Percentiles rank a stretch among this genome's conserved stretches.
Evolutionary conservation across 2,329 filamentous ascomycete species (phyloP).

Genomic region (Penicillium sp.): DNA sequence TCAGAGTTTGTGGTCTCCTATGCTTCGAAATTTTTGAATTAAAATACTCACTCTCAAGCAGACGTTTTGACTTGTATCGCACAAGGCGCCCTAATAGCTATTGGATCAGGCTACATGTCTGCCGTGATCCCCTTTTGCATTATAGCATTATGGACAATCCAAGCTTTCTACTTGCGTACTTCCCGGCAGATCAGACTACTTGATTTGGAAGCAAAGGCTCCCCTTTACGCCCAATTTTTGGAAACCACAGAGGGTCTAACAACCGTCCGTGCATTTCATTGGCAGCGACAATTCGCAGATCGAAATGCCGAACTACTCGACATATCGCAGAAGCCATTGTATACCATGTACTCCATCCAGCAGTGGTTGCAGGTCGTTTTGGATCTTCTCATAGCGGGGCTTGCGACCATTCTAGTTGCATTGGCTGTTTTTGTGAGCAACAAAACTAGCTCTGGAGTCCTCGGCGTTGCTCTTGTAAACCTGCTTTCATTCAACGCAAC

Average conservation of each 20-base stretch:
- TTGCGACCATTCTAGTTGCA: not conserved
- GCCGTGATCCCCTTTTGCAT: slow-evolving; percentile 41
- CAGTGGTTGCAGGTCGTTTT: not conserved
- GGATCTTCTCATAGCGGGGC: not conserved
- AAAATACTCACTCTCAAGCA: not conserved
- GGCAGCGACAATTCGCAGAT: slow-evolving; percentile 41
- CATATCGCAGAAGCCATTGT: not conserved
- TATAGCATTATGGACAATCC: slow-evolving; percentile 41
- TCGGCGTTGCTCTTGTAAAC: slow-evolving; percentile 1
- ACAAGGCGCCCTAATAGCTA: slow-evolving; percentile 31
- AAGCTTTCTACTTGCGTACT: slow-evolving; percentile 48
- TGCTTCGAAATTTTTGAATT: slow-evolving; percentile 15
- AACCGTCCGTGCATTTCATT: slow-evolving; percentile 53
- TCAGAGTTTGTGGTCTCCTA: not conserved
- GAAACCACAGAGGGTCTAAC: slow-evolving; percentile 50
- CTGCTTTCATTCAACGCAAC: not conserved
- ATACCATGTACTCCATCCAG: slow-evolving; percentile 1
- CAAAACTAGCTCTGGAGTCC: not conserved
- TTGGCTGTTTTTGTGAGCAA: not conserved
- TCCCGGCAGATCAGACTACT: slow-evolving; percentile 50
- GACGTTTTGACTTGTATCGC: not conserved
- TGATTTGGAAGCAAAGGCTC: slow-evolving; percentile 53
- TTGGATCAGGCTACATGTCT: slow-evolving; percentile 41
- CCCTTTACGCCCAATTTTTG: slow-evolving; percentile 52
- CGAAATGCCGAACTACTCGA: slow-evolving; percentile 30